Evolutionary conservation across 2,329 filamentous ascomycete species (phyloP), one percentile per base, ranked within the genome.

Genomic region (Sclerotinia nivalis): DNA sequence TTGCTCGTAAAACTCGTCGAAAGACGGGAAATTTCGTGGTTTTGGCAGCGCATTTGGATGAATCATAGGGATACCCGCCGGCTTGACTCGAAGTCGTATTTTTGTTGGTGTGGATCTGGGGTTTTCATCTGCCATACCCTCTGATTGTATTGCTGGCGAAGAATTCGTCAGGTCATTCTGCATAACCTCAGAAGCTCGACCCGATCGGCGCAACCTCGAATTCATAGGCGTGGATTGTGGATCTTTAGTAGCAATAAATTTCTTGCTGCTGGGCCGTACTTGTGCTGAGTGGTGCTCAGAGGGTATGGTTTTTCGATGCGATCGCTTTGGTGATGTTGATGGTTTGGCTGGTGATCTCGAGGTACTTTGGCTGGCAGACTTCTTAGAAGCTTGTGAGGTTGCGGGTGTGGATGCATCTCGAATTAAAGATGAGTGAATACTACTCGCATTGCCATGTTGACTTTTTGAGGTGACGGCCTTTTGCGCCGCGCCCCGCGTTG

Each of bases 1-100:
- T 67, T 81, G 80, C 22, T 80, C 77, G 76, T 89, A 84, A 75
- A 86, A 91, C 71, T 90, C 87, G 40, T 84, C 82, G 59, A 91
- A 86, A 52, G 78, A 85, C 0, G 83, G 78, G 15, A 84, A 86
- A 66, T 88, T 81, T 73, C 84, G 87, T 0, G 85, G 64, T 67
- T 79, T 71, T 75, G 86, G 81, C 64, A 87, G 83, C 73, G 89
- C 85, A 34, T 84, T 84, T 8, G 87, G 86, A 75, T 90, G 87
- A 9, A 88, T 84, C 5, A 89, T 77, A 22, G 88, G 88, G 52
- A 90, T 83, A 47, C 80, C 77, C 2, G 83, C 80, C n/a, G 79
- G 78, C 69, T 81, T 80, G 31, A 86, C 80, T 37, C 84, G 83
- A 54, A 88, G 73, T 68, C 83, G 84, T 37, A 88, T 86, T 47